A percentile compares a stretch with the other conserved stretches of the same genome.
phyloP scores from a whole-genome alignment of 2,329 filamentous ascomycete genomes.

The Beauveria scarabaeidicola region DNA sequence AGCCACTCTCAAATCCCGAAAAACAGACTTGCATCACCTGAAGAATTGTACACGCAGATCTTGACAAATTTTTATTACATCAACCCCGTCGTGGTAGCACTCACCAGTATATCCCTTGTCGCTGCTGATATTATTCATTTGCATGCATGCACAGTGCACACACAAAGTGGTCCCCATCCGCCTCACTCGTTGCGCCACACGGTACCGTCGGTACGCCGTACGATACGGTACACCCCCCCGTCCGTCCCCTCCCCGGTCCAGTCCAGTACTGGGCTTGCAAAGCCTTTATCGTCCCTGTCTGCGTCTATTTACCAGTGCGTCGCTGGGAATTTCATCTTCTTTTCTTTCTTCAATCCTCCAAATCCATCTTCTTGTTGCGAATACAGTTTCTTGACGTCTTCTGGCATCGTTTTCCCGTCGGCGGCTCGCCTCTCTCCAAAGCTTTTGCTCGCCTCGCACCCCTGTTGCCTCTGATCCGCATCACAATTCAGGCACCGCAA shows the following conservation, averaged over 20 bases:
- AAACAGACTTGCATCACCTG: too few relatives aligned
- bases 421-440: not conserved
- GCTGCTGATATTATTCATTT: not conserved
- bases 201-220: too few relatives aligned
- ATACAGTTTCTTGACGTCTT: not conserved
- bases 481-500: not conserved
- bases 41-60: not conserved
- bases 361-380: not conserved
- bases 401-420: not conserved
- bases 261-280: not conserved
- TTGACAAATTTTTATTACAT: not conserved
- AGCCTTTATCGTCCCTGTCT: not conserved
- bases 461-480: not conserved
- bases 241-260: not conserved
- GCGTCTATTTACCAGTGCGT: not conserved
- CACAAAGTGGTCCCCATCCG: not conserved
- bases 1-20: too few relatives aligned
- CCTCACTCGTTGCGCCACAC: not conserved
- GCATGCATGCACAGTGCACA: not conserved
- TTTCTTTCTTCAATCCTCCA: not conserved
- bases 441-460: not conserved
- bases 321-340: not conserved
- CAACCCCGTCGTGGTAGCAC: not conserved
- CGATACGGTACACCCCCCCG: too few relatives aligned
- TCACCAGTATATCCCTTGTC: not conserved